Evolutionary conservation across 2,329 filamentous ascomycete genomes (phyloP).

Genomic region (Neoarthrinium moseri): DNA sequence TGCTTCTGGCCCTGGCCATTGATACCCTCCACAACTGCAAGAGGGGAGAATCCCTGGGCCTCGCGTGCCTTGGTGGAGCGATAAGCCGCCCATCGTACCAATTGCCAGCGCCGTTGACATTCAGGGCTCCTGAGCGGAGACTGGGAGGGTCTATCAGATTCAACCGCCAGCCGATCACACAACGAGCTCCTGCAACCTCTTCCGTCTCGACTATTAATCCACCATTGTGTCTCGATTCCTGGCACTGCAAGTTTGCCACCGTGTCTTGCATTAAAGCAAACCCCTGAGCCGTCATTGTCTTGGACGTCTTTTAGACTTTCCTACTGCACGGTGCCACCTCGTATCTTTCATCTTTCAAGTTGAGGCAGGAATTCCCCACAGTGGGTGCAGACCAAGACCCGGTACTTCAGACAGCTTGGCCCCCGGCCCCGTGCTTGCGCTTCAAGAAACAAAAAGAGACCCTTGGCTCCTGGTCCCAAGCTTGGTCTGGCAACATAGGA

Average conservation of each 20-base stretch:
- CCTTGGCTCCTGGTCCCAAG: too few relatives aligned
- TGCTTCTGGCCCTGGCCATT: conserved; percentile 10
- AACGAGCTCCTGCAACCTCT: background rate
- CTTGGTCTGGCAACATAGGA: too few relatives aligned
- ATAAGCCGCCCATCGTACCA: background rate
- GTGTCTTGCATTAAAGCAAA: background rate
- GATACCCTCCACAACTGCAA: background rate
- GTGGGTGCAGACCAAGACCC: background rate
- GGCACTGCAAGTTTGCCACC: background rate
- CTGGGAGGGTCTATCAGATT: background rate
- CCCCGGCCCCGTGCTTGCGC: too few relatives aligned
- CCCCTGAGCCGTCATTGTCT: conserved; percentile 5
- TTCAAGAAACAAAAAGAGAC: background rate
- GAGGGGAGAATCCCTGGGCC: background rate
- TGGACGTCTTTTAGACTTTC: too few relatives aligned
- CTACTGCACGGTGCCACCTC: conserved; percentile 6
- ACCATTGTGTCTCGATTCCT: background rate
- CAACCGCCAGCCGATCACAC: background rate
- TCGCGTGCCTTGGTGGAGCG: background rate
- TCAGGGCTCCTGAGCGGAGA: background rate
- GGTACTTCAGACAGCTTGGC: background rate
- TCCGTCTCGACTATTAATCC: background rate
- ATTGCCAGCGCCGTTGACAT: background rate
- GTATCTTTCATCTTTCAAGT: conserved; percentile 7
- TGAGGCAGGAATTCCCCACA: conserved; percentile 3